phyloP scores from a whole-genome alignment of 108 stramenopile genomes.

The Asterionellopsis glacialis region DNA sequence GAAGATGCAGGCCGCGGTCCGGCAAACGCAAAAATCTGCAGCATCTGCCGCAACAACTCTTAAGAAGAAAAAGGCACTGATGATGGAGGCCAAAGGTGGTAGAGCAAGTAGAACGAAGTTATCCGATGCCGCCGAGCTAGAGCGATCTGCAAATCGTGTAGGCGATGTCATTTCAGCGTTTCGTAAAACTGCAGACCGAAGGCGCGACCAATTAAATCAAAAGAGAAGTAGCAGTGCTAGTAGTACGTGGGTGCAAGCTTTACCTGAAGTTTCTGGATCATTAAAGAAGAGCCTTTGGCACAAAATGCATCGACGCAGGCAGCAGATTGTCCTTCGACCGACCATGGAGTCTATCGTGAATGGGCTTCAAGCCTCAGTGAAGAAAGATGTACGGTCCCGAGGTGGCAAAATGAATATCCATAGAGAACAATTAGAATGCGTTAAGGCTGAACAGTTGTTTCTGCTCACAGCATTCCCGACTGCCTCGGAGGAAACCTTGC shows the following conservation, averaged over 20 bases:
- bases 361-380: constrained; percentile 14
- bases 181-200: constrained; percentile 26
- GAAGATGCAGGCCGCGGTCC: constrained; percentile 11
- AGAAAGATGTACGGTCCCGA: neutral
- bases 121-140: constrained; percentile 8
- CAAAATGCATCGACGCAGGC: constrained; percentile 45
- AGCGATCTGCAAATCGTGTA: constrained; percentile 21
- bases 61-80: constrained; percentile 16
- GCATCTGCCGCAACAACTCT: constrained; percentile 7
- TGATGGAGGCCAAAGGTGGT: neutral
- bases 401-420: constrained; percentile 1
- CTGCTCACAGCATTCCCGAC: constrained; percentile 35
- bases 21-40: constrained; percentile 16
- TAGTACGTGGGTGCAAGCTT: constrained; percentile 30
- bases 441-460: constrained; percentile 34
- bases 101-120: neutral
- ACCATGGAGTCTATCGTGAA: constrained; percentile 16
- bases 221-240: constrained; percentile 30
- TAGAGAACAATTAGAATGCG: neutral
- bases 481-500: constrained; percentile 1
- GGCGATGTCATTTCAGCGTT: constrained; percentile 29
- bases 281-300: constrained; percentile 43
- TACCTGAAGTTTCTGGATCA: constrained; percentile 27
- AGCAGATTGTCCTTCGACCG: constrained; percentile 47
- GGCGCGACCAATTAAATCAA: constrained; percentile 35